phyloP scores from a whole-genome alignment of 1,139 yeast genomes.

The Hyphopichia buzzinii region DNA sequence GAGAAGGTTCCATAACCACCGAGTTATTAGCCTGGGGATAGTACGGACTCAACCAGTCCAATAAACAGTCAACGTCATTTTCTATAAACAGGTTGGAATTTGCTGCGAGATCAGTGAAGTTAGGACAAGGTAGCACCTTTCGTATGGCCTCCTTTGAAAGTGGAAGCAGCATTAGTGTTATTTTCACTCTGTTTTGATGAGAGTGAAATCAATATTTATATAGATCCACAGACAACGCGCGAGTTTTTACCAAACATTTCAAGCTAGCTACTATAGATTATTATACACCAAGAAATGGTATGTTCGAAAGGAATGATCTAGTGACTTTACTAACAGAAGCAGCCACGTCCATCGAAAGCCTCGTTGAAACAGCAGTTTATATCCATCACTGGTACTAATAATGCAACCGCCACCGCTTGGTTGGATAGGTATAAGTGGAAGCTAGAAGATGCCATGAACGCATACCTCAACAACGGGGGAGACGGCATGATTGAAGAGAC shows the following conservation, averaged over 20 bases:
- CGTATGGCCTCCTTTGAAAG: constrained; percentile 10
- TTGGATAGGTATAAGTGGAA: constrained; percentile 26
- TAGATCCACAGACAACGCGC: too few species aligned
- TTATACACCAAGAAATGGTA: too few species aligned
- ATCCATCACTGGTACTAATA: constrained; percentile 29
- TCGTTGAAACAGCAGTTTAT: constrained; percentile 24
- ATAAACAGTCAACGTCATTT: constrained; percentile 38
- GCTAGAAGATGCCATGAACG: constrained; percentile 29
- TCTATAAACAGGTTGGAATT: constrained; percentile 21
- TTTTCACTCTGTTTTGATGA: too few species aligned
- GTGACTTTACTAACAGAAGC: too few species aligned
- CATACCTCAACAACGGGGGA: constrained; percentile 17
- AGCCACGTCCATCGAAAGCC: constrained; percentile 9
- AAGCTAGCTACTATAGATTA: too few species aligned
- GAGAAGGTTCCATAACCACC: constrained; percentile 28
- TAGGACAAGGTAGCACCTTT: constrained; percentile 17
- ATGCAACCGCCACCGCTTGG: constrained; percentile 24
- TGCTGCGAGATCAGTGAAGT: constrained; percentile 20
- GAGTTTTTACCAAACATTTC: too few species aligned
- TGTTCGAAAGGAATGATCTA: too few species aligned
- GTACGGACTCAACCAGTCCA: constrained; percentile 39
- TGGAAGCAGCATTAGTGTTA: constrained; percentile 5
- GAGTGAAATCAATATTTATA: too few species aligned
- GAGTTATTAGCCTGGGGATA: constrained; percentile 16
- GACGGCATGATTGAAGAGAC: constrained; percentile 6